A percentile compares a stretch with the other conserved stretches of the same genome.
phyloP scores from a whole-genome alignment of 2,329 filamentous ascomycete genomes.

The Cadophora sp. region DNA sequence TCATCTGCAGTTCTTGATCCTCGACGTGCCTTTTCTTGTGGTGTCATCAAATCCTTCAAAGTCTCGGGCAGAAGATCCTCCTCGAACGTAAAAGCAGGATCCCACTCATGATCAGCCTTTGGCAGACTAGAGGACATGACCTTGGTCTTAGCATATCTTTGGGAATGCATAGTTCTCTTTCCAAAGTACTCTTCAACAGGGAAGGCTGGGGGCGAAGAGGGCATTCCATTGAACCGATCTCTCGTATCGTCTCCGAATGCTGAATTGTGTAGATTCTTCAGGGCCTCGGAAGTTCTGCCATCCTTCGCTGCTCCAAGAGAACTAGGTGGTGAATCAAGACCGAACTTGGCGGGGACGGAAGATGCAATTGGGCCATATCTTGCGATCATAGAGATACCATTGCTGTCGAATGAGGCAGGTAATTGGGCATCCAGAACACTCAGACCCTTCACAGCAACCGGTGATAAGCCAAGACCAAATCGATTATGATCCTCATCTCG shows the following conservation, averaged over 20 bases:
- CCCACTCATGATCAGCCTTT: constrained; percentile 68
- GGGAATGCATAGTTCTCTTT: constrained; percentile 74
- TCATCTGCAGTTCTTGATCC: constrained; percentile 67
- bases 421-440: constrained; percentile 93
- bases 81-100: constrained; percentile 77
- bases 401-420: constrained; percentile 94
- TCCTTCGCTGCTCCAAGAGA: constrained; percentile 71
- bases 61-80: constrained; percentile 86
- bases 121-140: constrained; percentile 73
- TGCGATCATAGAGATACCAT: constrained; percentile 90
- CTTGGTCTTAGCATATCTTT: constrained; percentile 71
- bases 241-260: constrained; percentile 66
- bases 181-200: constrained; percentile 68
- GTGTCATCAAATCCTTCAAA: constrained; percentile 69
- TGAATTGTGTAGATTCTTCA: constrained; percentile 70
- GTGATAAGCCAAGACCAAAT: constrained; percentile 79
- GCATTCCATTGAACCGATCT: constrained; percentile 64
- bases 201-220: constrained; percentile 49
- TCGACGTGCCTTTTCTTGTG: constrained; percentile 69
- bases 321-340: constrained; percentile 82
- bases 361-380: constrained; percentile 90
- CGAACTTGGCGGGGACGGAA: constrained; percentile 91
- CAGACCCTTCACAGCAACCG: constrained; percentile 72
- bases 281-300: constrained; percentile 64
- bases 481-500: constrained; percentile 69